Evolutionary conservation across 495 filamentous ascomycete species (phyloP), one percentile per base, ranked within the genome.

Genomic region (Hypomontagnella submonticulosa): DNA sequence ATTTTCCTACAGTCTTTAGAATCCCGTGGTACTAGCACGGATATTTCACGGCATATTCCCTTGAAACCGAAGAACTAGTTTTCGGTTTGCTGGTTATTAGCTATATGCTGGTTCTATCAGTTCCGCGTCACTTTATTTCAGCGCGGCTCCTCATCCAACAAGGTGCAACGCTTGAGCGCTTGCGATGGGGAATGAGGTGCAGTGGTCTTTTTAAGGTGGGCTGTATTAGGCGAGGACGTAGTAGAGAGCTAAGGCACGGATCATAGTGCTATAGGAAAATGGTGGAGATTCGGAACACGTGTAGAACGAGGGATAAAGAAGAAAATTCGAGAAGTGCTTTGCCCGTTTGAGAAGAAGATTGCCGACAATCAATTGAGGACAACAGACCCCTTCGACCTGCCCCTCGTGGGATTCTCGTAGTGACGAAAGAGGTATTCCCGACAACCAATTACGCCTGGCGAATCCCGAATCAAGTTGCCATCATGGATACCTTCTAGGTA

Each of bases 201-300:
- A 60, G 37, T 61, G 63, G 60, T 61, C 50, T 56, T 61, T 56
- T 61, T 40, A n/a, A 36, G 37, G 56, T 56, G 57, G 63, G 10
- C 23, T 20, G 6, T 2, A 3, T 6, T 27, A 27, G 2, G 23
- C 3, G 3, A 27, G 23, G 3, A 27, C 3, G 23, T 6, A 27
- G 47, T 33, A 37, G 32, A 50, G 30, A 50, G 23, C 23, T 33
- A 15, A 15, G 30, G 57, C 11, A 23, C 46, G 16, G 48, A 36
- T 19, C 18, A 34, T 20, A n/a, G 53, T 34, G 53, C 32, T 36
- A 3, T 13, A 2, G 36, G 36, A 13, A 27, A 27, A 2, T 6
- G 23, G 23, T 27, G 23, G 23, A 27, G 23, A 27, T 27, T 27
- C 23, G 6, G 23, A 32, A 36, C 49, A 61, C 58, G 58, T 61